These are phyloP conservation scores for Solanum bulbocastanum DNA, from an alignment of 257 asterid genomes.

Conservation along the genomic window DNA sequence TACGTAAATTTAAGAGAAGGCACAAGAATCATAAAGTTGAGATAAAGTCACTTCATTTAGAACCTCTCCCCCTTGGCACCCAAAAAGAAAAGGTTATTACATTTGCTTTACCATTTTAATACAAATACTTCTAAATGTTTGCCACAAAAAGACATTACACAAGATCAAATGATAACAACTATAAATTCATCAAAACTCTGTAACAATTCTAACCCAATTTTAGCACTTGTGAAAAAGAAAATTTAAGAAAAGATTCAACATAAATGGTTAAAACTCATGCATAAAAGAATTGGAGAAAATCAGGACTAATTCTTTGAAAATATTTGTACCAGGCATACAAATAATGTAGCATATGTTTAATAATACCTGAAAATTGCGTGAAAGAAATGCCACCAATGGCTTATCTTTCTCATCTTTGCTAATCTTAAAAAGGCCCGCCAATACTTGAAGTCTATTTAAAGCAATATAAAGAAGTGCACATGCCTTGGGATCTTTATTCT, in stretches of 20 bases:
- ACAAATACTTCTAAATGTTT: not conserved
- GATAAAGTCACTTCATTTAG: not conserved
- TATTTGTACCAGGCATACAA: not conserved
- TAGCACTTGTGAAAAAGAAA: not conserved
- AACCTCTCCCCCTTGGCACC: not conserved
- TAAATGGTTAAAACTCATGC: not conserved
- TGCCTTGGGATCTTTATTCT: conserved; percentile 82
- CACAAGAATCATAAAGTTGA: not conserved
- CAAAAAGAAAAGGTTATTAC: not conserved
- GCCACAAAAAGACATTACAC: not conserved
- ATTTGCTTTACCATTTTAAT: not conserved
- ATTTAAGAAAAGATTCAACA: not conserved
- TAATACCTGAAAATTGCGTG: conserved; percentile 84
- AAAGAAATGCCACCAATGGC: conserved; percentile 72
- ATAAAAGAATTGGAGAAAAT: not conserved
- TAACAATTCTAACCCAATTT: not conserved
- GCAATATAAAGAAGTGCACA: conserved; percentile 87
- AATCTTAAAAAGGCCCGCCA: conserved; percentile 88
- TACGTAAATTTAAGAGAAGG: not conserved
- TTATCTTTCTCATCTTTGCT: conserved; percentile 94
- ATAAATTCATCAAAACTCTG: not conserved
- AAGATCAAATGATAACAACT: not conserved
- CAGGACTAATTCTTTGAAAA: not conserved
- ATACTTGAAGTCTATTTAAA: conserved; percentile 86
- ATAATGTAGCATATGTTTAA: not conserved